Conservation (phyloP, 208 protist species). For the Trypanosoma brucei region DNA sequence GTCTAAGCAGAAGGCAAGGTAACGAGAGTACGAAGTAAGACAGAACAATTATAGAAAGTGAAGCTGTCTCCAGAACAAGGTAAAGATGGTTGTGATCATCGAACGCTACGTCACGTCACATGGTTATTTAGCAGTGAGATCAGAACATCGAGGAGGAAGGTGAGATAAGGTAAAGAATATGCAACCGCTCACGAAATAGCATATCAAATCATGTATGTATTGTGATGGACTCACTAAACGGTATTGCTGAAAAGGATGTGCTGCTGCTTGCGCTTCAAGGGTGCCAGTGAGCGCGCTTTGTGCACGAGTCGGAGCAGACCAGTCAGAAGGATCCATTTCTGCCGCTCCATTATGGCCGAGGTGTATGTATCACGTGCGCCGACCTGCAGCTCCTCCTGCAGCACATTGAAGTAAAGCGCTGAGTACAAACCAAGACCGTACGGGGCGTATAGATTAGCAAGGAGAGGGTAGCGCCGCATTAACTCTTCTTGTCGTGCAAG, state of each 20-base stretch:
- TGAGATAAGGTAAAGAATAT: too few species aligned
- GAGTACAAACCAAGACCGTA: constrained; percentile 67
- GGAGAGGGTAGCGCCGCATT: constrained; percentile 26
- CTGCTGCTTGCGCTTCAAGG: constrained; percentile 84
- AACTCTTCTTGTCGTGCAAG: constrained; percentile 34
- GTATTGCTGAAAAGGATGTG: constrained; percentile 88
- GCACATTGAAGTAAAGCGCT: constrained; percentile 79
- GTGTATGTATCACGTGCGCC: constrained; percentile 79
- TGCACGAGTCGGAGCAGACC: constrained; percentile 65
- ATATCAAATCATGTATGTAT: too few species aligned
- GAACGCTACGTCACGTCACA: too few species aligned
- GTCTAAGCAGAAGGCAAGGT: too few species aligned
- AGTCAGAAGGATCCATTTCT: constrained; percentile 61
- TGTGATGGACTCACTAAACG: constrained; percentile 27
- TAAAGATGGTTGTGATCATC: too few species aligned
- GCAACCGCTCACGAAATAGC: too few species aligned
- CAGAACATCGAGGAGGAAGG: too few species aligned
- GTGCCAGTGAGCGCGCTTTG: constrained; percentile 69
- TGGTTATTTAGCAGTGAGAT: too few species aligned
- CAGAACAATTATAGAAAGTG: too few species aligned
- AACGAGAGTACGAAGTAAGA: too few species aligned
- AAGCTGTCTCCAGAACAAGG: too few species aligned
- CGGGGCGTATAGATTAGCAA: constrained; percentile 34
- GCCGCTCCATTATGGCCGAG: constrained; percentile 46
- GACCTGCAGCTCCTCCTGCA: constrained; percentile 71